Percentiles rank a stretch among this genome's conserved stretches.
These are phyloP conservation scores for Arachis hypogaea DNA, from an alignment of 306 rosid genomes.

Conservation along the genomic window DNA sequence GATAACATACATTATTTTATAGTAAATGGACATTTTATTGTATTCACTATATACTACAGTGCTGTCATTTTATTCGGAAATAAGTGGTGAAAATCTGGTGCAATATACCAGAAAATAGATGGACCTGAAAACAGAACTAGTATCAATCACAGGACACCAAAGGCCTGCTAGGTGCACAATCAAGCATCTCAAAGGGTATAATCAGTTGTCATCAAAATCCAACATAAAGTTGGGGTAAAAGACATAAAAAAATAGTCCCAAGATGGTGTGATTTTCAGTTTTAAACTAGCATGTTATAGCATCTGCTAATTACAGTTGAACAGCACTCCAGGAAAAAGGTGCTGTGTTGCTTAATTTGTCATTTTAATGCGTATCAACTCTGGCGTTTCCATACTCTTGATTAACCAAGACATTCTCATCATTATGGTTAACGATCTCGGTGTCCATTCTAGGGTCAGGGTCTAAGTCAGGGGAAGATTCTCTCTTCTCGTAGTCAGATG, in stretches of 20 bases:
- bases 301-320: conserved; percentile 21
- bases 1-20: too few relatives aligned
- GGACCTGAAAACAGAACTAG: not conserved
- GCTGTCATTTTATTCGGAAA: not conserved
- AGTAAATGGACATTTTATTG: not conserved
- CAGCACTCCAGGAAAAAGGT: conserved; percentile 34
- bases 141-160: not conserved
- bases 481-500: conserved; percentile 58
- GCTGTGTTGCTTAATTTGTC: conserved; percentile 24
- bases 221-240: conserved; percentile 12
- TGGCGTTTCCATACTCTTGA: conserved; percentile 39
- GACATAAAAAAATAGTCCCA: conserved; percentile 8
- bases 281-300: conserved; percentile 29
- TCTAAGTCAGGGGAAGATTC: conserved; percentile 29
- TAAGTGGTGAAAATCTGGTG: not conserved
- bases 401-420: conserved; percentile 25
- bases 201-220: conserved; percentile 34
- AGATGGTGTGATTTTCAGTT: conserved; percentile 19
- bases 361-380: conserved; percentile 37
- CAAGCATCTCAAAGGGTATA: conserved; percentile 25
- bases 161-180: conserved; percentile 5
- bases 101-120: not conserved
- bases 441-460: conserved; percentile 29
- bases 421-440: conserved; percentile 30
- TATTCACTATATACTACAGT: not conserved